Evolutionary conservation across 805 yeast genomes (phyloP).

Genomic region (Yarrowia bubula): DNA sequence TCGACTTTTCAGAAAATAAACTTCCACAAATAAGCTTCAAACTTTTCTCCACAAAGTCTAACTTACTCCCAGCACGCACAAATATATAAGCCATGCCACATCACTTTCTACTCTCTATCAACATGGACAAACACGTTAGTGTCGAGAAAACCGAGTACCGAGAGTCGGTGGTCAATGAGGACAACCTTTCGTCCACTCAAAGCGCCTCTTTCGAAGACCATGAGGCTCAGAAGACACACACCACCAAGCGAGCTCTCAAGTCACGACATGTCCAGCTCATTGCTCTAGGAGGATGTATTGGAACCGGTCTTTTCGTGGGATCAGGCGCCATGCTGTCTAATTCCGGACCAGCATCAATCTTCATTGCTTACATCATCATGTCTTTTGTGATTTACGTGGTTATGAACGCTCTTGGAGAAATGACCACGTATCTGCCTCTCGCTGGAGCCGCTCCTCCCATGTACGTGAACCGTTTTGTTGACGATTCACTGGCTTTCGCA

Average conservation of each 20-base stretch:
- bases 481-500: conserved; percentile 58
- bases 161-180: not conserved
- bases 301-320: conserved; percentile 76
- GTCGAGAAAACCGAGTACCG: conserved; percentile 1
- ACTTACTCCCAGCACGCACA: not conserved
- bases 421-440: conserved; percentile 53
- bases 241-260: conserved; percentile 43
- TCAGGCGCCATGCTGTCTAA: conserved; percentile 58
- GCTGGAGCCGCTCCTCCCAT: conserved; percentile 65
- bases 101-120: not conserved
- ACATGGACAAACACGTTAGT: not conserved
- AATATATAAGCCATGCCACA: not conserved
- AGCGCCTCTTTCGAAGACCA: conserved; percentile 1
- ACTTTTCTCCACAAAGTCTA: conserved; percentile 10
- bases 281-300: conserved; percentile 75
- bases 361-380: conserved; percentile 61
- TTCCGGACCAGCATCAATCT: conserved; percentile 72
- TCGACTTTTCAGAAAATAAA: not conserved
- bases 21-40: not conserved
- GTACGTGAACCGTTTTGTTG: conserved; percentile 58
- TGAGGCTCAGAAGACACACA: not conserved
- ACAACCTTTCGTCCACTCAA: not conserved
- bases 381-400: conserved; percentile 64
- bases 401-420: conserved; percentile 59
- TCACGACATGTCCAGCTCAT: conserved; percentile 69